Percentiles rank a stretch among this genome's conserved stretches.
Evolutionary conservation across 768 basidiomycete species (phyloP).

Genomic region (Leccinum broughii): DNA sequence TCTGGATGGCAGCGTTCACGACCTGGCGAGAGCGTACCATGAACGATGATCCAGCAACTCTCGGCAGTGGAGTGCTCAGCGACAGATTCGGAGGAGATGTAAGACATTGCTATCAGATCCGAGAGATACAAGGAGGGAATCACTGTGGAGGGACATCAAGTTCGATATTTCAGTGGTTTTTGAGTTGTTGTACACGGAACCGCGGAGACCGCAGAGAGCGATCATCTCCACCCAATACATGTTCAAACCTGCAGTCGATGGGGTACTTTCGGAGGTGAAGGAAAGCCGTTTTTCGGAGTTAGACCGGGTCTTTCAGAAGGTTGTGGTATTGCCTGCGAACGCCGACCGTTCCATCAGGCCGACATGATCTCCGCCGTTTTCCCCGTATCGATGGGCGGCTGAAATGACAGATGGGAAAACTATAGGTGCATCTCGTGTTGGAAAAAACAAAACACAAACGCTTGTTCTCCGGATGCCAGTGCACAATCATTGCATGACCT

Average conservation of each 20-base stretch:
- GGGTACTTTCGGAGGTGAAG: not conserved
- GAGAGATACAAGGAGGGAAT: not conserved
- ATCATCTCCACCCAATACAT: conserved; percentile 4
- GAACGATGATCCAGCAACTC: conserved; percentile 79
- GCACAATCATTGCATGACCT: not conserved
- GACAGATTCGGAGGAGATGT: conserved; percentile 44
- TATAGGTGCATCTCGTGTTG: not conserved
- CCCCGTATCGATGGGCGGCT: not conserved
- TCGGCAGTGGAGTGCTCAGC: conserved; percentile 53
- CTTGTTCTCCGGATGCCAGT: not conserved
- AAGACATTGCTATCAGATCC: conserved; percentile 15
- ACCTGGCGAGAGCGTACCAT: conserved; percentile 44
- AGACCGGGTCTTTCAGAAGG: conserved; percentile 18
- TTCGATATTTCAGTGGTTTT: conserved; percentile 3
- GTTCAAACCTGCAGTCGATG: not conserved
- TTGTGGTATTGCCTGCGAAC: not conserved
- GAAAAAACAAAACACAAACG: not conserved
- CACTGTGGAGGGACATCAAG: not conserved
- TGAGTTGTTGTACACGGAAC: conserved; percentile 18
- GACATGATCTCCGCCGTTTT: not conserved
- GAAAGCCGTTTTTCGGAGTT: conserved; percentile 14
- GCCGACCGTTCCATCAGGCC: not conserved
- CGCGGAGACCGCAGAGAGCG: conserved; percentile 11
- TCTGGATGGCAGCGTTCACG: conserved; percentile 45
- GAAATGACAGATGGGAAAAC: not conserved